Base-by-base conservation (phyloP, 768 basidiomycete genomes). In the Amanita rubescens region DNA sequence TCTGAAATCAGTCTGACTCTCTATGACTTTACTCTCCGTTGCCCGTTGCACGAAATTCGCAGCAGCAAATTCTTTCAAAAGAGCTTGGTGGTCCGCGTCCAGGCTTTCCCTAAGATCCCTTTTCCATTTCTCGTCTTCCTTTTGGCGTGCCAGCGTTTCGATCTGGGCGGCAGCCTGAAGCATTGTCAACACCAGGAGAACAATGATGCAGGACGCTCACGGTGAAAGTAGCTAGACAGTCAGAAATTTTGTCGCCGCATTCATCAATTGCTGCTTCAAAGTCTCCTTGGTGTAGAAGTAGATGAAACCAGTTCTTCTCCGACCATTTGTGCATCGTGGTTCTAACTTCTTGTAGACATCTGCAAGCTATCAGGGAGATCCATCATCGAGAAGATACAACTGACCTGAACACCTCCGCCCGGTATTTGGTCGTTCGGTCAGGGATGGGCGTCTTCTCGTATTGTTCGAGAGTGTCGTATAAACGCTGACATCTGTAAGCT, bases 151-250 rank as follows among this genome's bases (percentile, higher is more conserved):
- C n/a, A 51, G 22, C n/a, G 19, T 7, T n/a, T 51, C 51, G 5
- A 51, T 15, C 17, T 35, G 17, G 15, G 51, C 41, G 10, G 33
- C 52, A 15, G 39, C 71, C 73, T 15, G 76, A 69, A 38, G 75
- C 80, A 51, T 14, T 7, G n/a, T 11, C 17, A 34, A 45, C 34
- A 35, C 27, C 14, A 27, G 35, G 25, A 49, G 51, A 43, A 42
- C 15, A 52, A 19, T 22, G 49, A 1, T 11, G 17, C 24, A 3
- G 14, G 24, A 44, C 2, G 48, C 57, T 22, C 24, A 79, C 81
- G 59, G 79, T 72, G 50, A 83, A 75, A 38, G 70, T 70, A 8
- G 62, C 63, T 39, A 81, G 56, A 52, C 77, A 78, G 51, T 77
- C 75, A 24, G 71, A 63, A 34, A 83, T 70, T 24, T 67, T 64